Percentiles rank a stretch among this genome's conserved stretches.
These are phyloP conservation scores for Candida rishiriensis DNA, from an alignment of 805 yeast species.

Conservation along the genomic window DNA sequence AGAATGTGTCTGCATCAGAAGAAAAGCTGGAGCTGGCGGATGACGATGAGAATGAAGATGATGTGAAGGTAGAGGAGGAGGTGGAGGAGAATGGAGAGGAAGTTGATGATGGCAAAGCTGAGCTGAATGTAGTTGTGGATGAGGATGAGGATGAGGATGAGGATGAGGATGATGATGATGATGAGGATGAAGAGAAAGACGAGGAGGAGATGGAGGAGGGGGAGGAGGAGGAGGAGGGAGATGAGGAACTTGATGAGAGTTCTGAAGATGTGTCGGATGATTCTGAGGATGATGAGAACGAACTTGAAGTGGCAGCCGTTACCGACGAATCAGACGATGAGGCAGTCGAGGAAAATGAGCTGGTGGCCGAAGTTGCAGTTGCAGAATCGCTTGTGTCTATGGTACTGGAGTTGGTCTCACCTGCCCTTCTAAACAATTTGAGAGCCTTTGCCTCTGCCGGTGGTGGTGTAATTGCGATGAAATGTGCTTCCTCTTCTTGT, in stretches of 20 bases:
- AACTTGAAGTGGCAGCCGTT: background rate
- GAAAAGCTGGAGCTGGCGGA: no score
- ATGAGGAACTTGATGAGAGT: constrained; percentile 2
- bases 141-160: constrained; percentile 2
- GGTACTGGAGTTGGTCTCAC: no score
- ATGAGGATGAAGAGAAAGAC: background rate
- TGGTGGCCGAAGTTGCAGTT: no score
- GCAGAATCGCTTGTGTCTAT: no score
- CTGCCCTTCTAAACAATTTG: no score
- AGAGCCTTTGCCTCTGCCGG: no score
- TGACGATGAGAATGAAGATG: background rate
- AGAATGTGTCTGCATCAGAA: background rate
- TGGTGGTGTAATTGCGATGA: no score
- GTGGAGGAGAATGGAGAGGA: constrained; percentile 1
- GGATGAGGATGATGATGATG: constrained; percentile 2
- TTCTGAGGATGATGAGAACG: background rate
- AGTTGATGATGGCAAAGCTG: constrained; percentile 4
- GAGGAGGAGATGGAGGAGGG: background rate
- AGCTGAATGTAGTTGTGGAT: constrained; percentile 3
- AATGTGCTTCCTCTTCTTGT: no score
- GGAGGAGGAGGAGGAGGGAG: background rate
- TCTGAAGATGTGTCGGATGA: background rate
- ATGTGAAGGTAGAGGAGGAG: constrained; percentile 5
- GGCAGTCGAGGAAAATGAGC: constrained; percentile 1
- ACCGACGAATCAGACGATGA: constrained; percentile 1